Evolutionary conservation across 2,329 filamentous ascomycete genomes (phyloP).

Genomic region (Diaporthe destruens): DNA sequence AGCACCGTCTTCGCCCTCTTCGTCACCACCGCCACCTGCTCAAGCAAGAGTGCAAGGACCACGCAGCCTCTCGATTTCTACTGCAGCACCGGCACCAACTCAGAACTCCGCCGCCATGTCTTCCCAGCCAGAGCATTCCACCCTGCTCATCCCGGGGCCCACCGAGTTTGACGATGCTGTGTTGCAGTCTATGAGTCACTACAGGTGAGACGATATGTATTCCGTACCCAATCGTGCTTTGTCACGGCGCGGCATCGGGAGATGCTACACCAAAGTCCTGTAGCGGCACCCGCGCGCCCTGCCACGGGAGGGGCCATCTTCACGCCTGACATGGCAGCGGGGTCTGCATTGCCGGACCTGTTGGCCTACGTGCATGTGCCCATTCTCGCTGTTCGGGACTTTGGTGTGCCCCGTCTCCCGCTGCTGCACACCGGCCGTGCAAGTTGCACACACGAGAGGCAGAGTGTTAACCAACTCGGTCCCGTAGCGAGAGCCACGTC

Average conservation of each 20-base stretch:
- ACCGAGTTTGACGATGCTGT: constrained; percentile 99
- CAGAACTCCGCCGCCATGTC: constrained; percentile 64
- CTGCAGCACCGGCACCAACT: constrained; percentile 43
- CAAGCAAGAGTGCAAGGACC: constrained; percentile 38
- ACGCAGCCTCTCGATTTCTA: constrained; percentile 43
- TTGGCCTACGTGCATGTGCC: background rate
- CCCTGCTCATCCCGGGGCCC: constrained; percentile 94
- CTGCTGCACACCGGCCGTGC: constrained; percentile 22
- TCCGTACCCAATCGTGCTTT: background rate
- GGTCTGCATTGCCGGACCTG: background rate
- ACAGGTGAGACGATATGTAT: constrained; percentile 72
- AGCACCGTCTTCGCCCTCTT: background rate
- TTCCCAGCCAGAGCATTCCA: constrained; percentile 71
- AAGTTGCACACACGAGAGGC: background rate
- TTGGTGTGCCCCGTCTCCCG: constrained; percentile 17
- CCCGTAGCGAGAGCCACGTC: constrained; percentile 88
- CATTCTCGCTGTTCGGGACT: background rate
- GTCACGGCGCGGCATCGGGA: background rate
- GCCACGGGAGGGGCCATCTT: constrained; percentile 7
- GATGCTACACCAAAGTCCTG: constrained; percentile 18
- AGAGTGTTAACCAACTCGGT: constrained; percentile 14
- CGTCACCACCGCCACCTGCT: constrained; percentile 24
- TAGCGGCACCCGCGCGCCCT: background rate
- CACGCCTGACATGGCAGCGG: constrained; percentile 7
- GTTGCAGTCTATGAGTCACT: constrained; percentile 93